These are phyloP conservation scores for Lentinus tigrinus DNA, from an alignment of 768 basidiomycete species.

Conservation along the genomic window DNA sequence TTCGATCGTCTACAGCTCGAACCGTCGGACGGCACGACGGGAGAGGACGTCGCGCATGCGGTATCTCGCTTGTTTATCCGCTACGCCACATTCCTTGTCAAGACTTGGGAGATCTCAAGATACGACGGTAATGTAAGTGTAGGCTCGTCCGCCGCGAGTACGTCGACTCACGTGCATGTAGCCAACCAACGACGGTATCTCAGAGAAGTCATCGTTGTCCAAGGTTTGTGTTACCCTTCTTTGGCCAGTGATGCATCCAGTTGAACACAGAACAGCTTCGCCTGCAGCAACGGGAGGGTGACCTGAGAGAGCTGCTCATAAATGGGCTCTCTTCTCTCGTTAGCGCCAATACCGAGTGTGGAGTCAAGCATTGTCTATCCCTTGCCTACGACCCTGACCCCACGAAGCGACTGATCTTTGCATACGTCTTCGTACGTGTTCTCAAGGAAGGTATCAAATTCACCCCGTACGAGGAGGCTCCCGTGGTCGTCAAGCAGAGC, in stretches of 20 bases:
- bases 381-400: constrained; percentile 75
- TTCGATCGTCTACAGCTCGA: constrained; percentile 73
- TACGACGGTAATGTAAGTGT: constrained; percentile 35
- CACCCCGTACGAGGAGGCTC: constrained; percentile 50
- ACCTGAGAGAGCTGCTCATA: constrained; percentile 75
- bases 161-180: background rate
- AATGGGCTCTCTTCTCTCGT: constrained; percentile 80
- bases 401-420: constrained; percentile 74
- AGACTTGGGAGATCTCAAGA: constrained; percentile 55
- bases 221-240: constrained; percentile 14
- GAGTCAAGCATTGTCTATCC: constrained; percentile 83
- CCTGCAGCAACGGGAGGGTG: constrained; percentile 30
- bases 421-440: constrained; percentile 80
- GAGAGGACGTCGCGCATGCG: constrained; percentile 66
- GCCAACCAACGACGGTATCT: constrained; percentile 25
- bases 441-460: constrained; percentile 80
- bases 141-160: background rate
- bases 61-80: constrained; percentile 79
- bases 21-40: constrained; percentile 51
- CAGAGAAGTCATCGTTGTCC: constrained; percentile 28
- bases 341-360: constrained; percentile 81
- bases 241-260: background rate
- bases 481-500: constrained; percentile 26
- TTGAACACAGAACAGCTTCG: constrained; percentile 11
- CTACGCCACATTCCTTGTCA: constrained; percentile 66